phyloP scores from a whole-genome alignment of 495 filamentous ascomycete species.

The Xylaria scruposa region DNA sequence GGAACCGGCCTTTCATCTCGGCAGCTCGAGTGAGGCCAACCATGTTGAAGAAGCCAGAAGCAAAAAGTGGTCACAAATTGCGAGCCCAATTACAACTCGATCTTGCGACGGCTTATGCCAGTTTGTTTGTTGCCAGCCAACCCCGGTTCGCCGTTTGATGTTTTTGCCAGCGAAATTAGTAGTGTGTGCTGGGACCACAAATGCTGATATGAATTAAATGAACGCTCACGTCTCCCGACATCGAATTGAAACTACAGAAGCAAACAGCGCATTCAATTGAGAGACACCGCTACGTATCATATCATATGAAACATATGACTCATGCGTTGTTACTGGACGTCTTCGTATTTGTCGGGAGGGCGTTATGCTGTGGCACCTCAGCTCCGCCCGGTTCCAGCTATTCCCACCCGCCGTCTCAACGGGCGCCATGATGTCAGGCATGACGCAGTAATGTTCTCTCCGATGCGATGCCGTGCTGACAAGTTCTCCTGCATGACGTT shows the following conservation, averaged over 20 bases:
- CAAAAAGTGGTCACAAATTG: background rate
- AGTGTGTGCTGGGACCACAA: background rate
- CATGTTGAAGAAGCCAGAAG: background rate
- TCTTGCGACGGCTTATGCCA: background rate
- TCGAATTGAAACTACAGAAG: too few species aligned
- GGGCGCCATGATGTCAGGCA: background rate
- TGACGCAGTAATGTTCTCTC: background rate
- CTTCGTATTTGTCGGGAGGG: slow-evolving; percentile 2
- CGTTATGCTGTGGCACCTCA: background rate
- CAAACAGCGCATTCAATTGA: background rate
- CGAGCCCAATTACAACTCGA: background rate
- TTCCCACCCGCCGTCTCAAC: background rate
- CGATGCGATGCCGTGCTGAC: background rate
- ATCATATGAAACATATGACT: background rate
- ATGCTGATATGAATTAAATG: background rate
- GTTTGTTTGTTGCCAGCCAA: background rate
- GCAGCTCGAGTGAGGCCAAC: background rate
- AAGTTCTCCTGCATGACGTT: background rate
- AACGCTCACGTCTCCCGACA: background rate
- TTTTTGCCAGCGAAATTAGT: background rate
- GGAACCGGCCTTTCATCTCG: background rate
- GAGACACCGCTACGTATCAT: background rate
- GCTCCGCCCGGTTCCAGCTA: background rate
- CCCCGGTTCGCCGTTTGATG: background rate
- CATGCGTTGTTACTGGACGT: background rate